Percentiles rank a stretch among this genome's conserved stretches.
phyloP scores from a whole-genome alignment of 305 asterid species.

The Ilex paraguariensis region DNA sequence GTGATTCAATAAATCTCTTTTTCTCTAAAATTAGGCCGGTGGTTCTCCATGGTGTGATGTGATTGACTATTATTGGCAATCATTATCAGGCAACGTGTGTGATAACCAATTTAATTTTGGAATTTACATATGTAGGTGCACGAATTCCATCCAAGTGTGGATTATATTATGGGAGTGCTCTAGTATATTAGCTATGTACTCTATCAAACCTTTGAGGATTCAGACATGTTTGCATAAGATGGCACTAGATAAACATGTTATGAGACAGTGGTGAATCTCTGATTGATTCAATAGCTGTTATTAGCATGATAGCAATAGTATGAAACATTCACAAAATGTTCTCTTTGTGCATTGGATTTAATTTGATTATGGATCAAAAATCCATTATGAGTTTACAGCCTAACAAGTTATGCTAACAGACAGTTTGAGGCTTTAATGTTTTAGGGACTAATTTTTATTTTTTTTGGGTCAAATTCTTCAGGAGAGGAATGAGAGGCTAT shows the following conservation, averaged over 20 bases:
- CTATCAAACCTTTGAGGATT: not conserved
- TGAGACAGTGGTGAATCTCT: not conserved
- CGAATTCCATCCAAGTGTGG: not conserved
- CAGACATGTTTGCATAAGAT: too few species aligned
- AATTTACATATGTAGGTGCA: not conserved
- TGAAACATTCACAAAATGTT: too few species aligned
- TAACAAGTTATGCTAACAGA: too few species aligned
- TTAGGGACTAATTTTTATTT: not conserved
- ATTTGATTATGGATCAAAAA: too few species aligned
- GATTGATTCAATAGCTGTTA: not conserved
- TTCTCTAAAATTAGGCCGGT: not conserved
- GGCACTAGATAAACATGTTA: not conserved
- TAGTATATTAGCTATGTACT: too few species aligned
- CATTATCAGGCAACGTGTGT: too few species aligned
- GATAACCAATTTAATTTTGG: not conserved
- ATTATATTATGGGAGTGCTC: too few species aligned
- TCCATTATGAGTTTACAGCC: too few species aligned
- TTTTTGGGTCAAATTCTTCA: constrained; percentile 26
- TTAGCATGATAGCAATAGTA: too few species aligned
- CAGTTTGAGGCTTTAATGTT: too few species aligned
- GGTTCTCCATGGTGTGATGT: not conserved
- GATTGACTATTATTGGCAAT: not conserved
- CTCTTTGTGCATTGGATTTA: too few species aligned
- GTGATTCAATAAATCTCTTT: not conserved
- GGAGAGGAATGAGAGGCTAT: constrained; percentile 86